Evolutionary conservation across 495 filamentous ascomycete genomes (phyloP), one percentile per base, ranked within the genome.

Genomic region (Podospora didyma): DNA sequence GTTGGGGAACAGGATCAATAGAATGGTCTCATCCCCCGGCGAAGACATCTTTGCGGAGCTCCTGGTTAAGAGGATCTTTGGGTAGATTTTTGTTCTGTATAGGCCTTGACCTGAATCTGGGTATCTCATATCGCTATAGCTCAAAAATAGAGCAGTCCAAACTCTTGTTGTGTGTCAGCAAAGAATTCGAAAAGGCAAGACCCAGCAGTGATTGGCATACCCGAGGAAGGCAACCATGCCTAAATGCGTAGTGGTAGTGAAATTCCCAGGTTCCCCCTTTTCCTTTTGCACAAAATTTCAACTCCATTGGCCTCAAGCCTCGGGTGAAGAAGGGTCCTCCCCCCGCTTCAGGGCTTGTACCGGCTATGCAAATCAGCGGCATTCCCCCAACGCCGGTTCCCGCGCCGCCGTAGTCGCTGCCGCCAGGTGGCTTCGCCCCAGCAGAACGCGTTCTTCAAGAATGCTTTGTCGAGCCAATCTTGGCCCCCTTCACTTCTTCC

Each of bases 401-500:
- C 12, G 39, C 39, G 9, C 3, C 12, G 39, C 39, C 39, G 39
- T 42, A 31, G 26, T 31, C n/a, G n/a, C 46, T 14, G 6, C 21
- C 23, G 11, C 46, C 46, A 49, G 28, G n/a, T 16, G 23, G 46
- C 23, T 49, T n/a, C n/a, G n/a, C n/a, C n/a, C n/a, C n/a, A n/a
- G n/a, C n/a, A n/a, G n/a, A n/a, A n/a, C 46, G 14, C 16, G 23
- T 26, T 53, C 35, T 16, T 45, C 10, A 20, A 59, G 61, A 78
- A 55, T 80, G 91, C 68, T 94, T 96, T 62, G 92, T 90, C 31
- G 83, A 84, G 50, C 88, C 87, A 62, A 97, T 87, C 39, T 88
- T 87, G 51, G 86, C 84, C 5, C 93, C 94, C 69, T 86, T 86
- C 19, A 98, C 95, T 70, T 90, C 84, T 19, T 78, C 73, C 94